A percentile compares a stretch with the other conserved stretches of the same genome.
Conservation (phyloP, 768 basidiomycete genomes). For the Suillus hirtellus region DNA sequence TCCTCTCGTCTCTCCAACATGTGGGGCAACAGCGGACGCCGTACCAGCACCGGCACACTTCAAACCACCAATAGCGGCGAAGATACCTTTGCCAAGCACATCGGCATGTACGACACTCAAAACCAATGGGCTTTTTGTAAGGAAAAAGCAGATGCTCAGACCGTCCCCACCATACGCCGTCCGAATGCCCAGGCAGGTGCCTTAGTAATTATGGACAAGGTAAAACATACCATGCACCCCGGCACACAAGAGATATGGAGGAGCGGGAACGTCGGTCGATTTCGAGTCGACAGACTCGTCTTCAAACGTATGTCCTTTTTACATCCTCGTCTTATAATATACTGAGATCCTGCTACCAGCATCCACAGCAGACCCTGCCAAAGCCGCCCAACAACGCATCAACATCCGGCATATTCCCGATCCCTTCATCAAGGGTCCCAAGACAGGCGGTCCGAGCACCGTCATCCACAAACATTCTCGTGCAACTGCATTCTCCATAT, state of each 20-base stretch:
- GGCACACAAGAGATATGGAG: constrained; percentile 62
- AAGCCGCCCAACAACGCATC: constrained; percentile 68
- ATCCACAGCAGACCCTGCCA: constrained; percentile 46
- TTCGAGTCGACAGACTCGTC: constrained; percentile 53
- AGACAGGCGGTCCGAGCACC: constrained; percentile 55
- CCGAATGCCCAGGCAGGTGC: constrained; percentile 17
- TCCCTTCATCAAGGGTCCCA: constrained; percentile 43
- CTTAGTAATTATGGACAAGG: constrained; percentile 18
- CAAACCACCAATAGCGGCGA: constrained; percentile 30
- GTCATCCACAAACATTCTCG: constrained; percentile 84
- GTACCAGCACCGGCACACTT: constrained; percentile 37
- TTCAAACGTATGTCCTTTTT: constrained; percentile 35
- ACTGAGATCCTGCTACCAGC: constrained; percentile 27
- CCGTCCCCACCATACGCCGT: constrained; percentile 21
- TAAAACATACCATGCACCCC: constrained; percentile 21
- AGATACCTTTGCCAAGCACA: constrained; percentile 40
- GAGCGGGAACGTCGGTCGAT: constrained; percentile 61
- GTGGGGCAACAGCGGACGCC: constrained; percentile 12
- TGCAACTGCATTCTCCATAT: constrained; percentile 76
- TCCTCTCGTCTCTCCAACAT: constrained; percentile 10
- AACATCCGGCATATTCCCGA: constrained; percentile 58
- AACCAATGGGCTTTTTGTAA: constrained; percentile 61
- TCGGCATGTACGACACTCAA: constrained; percentile 44
- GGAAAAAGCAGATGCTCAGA: constrained; percentile 45
- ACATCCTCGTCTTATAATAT: neutral